Evolutionary conservation across 306 rosid species (phyloP).

Genomic region (Cucurbita moschata): DNA sequence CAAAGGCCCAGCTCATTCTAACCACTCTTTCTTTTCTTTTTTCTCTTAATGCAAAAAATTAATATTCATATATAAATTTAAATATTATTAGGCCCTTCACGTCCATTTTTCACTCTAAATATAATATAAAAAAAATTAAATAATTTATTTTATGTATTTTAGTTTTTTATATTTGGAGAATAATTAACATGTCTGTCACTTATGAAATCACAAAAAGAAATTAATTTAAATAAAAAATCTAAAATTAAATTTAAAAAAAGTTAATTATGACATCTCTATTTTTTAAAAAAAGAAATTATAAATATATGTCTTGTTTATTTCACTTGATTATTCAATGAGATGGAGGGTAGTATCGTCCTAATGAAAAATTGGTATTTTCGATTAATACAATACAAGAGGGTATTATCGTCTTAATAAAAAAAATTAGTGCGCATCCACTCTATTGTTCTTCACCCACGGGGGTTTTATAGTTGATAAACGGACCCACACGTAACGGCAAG

Average conservation of each 20-base stretch:
- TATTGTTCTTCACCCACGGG: constrained; percentile 2
- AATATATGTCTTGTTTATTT: too few relatives aligned
- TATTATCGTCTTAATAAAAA: too few relatives aligned
- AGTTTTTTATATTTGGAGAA: too few relatives aligned
- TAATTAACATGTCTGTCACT: too few relatives aligned
- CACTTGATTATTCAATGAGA: background rate
- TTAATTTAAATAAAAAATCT: too few relatives aligned
- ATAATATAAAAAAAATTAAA: too few relatives aligned
- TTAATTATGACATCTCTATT: too few relatives aligned
- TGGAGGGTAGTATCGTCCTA: constrained; percentile 15
- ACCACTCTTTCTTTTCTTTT: background rate
- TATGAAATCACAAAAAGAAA: too few relatives aligned
- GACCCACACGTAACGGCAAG: constrained; percentile 18
- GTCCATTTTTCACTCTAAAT: too few relatives aligned
- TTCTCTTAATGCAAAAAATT: background rate
- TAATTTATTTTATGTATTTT: too few relatives aligned
- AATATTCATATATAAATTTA: background rate
- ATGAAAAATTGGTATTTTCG: background rate
- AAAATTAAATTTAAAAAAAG: too few relatives aligned
- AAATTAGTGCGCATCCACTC: constrained; percentile 20
- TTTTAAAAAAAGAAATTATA: too few relatives aligned
- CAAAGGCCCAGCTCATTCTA: background rate
- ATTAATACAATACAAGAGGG: background rate
- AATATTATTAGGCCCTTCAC: background rate
- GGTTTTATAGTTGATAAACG: constrained; percentile 1